phyloP scores from a whole-genome alignment of 345 rosid species.

The Lepidium didymum region DNA sequence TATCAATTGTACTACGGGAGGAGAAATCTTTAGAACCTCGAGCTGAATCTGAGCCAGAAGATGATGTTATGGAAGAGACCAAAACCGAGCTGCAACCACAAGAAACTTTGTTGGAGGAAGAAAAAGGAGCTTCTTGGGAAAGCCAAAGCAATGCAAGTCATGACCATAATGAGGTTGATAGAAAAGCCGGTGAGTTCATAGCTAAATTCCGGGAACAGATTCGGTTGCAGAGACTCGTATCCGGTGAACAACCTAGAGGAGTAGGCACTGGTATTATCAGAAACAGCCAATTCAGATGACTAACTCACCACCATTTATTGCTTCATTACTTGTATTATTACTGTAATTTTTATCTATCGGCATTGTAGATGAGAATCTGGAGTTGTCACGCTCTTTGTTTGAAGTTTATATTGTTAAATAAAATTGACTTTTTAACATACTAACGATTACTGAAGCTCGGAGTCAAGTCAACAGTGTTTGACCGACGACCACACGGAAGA shows the following conservation, averaged over 20 bases:
- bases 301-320: background rate
- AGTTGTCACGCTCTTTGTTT: slow-evolving; percentile 2
- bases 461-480: background rate
- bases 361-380: slow-evolving; percentile 17
- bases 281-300: slow-evolving; percentile 35
- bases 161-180: slow-evolving; percentile 65
- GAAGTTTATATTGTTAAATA: slow-evolving; percentile 15
- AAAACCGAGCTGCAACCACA: slow-evolving; percentile 23
- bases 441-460: background rate
- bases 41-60: slow-evolving; percentile 2
- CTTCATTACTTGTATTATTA: slow-evolving; percentile 16
- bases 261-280: slow-evolving; percentile 19
- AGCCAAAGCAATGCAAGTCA: slow-evolving; percentile 30
- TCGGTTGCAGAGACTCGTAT: slow-evolving; percentile 62
- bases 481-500: background rate
- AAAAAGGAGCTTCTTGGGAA: slow-evolving; percentile 27
- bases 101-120: slow-evolving; percentile 30
- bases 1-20: slow-evolving; percentile 14
- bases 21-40: background rate
- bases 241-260: slow-evolving; percentile 45
- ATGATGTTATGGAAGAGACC: slow-evolving; percentile 2
- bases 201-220: slow-evolving; percentile 90
- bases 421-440: background rate
- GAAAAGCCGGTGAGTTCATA: slow-evolving; percentile 87
- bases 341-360: slow-evolving; percentile 1